phyloP scores from a whole-genome alignment of 2,329 filamentous ascomycete species.

The Aspergillus ibericus region DNA sequence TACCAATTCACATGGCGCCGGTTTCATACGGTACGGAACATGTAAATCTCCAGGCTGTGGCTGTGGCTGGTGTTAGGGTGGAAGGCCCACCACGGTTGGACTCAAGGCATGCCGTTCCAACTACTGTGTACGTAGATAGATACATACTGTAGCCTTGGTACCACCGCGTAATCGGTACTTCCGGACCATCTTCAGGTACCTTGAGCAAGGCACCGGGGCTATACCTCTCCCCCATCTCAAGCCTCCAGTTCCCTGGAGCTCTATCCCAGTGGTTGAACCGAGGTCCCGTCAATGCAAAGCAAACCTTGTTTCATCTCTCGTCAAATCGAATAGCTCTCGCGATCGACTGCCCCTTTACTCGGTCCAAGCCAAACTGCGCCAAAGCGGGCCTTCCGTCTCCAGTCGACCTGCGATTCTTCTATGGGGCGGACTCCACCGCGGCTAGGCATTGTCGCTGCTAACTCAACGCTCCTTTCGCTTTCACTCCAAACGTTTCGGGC shows the following conservation, averaged over 20 bases:
- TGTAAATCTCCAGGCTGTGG: neutral
- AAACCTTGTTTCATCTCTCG: too few species aligned
- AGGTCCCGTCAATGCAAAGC: too few species aligned
- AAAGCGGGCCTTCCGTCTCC: conserved; percentile 28
- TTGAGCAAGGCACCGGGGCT: too few species aligned
- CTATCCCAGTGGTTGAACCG: too few species aligned
- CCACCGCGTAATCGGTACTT: too few species aligned
- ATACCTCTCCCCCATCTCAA: too few species aligned
- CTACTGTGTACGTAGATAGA: too few species aligned
- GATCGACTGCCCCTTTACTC: conserved; percentile 12
- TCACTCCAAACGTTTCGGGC: conserved; percentile 18
- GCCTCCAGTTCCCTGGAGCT: too few species aligned
- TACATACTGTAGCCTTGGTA: too few species aligned
- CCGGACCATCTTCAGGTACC: too few species aligned
- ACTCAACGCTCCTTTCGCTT: conserved; percentile 23
- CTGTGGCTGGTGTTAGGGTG: neutral
- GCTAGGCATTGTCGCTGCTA: conserved; percentile 22
- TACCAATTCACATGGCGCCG: neutral
- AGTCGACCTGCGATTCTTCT: conserved; percentile 11
- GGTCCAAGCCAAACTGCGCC: conserved; percentile 10
- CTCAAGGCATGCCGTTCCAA: too few species aligned
- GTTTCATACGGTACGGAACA: neutral
- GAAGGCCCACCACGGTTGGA: neutral
- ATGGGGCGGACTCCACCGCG: conserved; percentile 32
- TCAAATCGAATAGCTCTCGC: too few species aligned